Conservation (phyloP, 164 flowering plant species). For the Macadamia integrifolia region DNA sequence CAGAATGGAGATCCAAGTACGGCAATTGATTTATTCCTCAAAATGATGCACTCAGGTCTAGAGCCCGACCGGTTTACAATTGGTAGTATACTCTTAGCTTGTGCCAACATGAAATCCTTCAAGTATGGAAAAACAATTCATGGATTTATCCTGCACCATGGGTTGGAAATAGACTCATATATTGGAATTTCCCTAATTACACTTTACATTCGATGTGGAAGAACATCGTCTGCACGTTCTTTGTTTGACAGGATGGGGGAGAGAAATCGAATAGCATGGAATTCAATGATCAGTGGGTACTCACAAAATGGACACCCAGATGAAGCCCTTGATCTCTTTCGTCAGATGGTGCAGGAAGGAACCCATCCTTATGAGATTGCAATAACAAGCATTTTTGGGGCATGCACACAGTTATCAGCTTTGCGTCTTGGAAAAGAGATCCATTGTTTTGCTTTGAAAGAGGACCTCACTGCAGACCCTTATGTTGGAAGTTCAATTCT, state of each 20-base stretch:
- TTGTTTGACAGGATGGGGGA: conserved; percentile 42
- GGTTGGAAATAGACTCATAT: conserved; percentile 45
- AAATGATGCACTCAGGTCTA: conserved; percentile 40
- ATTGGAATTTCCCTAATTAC: conserved; percentile 49
- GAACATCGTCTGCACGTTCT: conserved; percentile 21
- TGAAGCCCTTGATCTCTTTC: conserved; percentile 39
- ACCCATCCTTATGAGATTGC: conserved; percentile 40
- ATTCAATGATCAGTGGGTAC: conserved; percentile 68
- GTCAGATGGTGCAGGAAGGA: conserved; percentile 38
- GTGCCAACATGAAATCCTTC: conserved; percentile 35
- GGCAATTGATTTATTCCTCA: conserved; percentile 38
- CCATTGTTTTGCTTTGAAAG: conserved; percentile 50
- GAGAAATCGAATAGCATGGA: conserved; percentile 51
- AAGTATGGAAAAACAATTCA: conserved; percentile 50
- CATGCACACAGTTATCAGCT: conserved; percentile 59
- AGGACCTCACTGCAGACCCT: conserved; percentile 25
- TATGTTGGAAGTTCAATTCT: conserved; percentile 45
- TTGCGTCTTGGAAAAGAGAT: conserved; percentile 50
- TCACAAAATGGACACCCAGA: conserved; percentile 39
- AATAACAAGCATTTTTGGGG: conserved; percentile 32
- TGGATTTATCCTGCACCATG: conserved; percentile 49
- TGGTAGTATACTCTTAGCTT: conserved; percentile 60
- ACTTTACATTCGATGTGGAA: conserved; percentile 43
- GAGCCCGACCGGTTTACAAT: conserved; percentile 51
- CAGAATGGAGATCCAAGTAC: conserved; percentile 53